Percentiles rank a stretch among this genome's conserved stretches.
phyloP scores from a whole-genome alignment of 2,329 filamentous ascomycete genomes.

The Ramichloridium luteum region DNA sequence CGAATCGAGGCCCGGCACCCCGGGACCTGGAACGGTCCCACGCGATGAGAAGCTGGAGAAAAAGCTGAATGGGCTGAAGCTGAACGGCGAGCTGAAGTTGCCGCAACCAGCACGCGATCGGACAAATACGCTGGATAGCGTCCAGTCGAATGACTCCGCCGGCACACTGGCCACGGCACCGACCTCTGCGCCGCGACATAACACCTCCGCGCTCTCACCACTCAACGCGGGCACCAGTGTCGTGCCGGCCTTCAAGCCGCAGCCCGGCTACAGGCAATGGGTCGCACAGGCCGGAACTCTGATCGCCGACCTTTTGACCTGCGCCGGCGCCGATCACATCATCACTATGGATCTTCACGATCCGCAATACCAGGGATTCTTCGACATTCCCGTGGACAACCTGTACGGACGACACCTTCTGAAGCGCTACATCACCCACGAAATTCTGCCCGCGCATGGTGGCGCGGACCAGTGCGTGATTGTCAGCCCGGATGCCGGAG shows the following conservation, averaged over 20 bases:
- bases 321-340: conserved; percentile 88
- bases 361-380: conserved; percentile 96
- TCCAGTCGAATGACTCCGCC: conserved; percentile 18
- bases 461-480: conserved; percentile 47
- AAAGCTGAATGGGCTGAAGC: conserved; percentile 56
- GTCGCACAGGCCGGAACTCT: conserved; percentile 93
- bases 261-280: conserved; percentile 96
- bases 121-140: conserved; percentile 22
- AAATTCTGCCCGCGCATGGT: conserved; percentile 73
- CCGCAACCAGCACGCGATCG: conserved; percentile 10
- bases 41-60: conserved; percentile 44
- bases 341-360: conserved; percentile 98
- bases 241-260: conserved; percentile 53
- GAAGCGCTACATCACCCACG: conserved; percentile 58
- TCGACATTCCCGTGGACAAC: conserved; percentile 97
- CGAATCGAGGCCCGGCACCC: conserved; percentile 81
- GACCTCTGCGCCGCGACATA: conserved; percentile 41
- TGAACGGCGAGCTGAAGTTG: conserved; percentile 25
- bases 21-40: conserved; percentile 51
- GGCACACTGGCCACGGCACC: conserved; percentile 9
- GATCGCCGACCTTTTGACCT: conserved; percentile 86
- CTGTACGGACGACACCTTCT: conserved; percentile 72
- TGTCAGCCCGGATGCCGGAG: conserved; percentile 90
- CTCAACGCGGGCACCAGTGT: background rate
- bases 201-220: conserved; percentile 25